Evolutionary conservation across 108 stramenopile genomes (phyloP).

Genomic region (Conticribra guillardii): DNA sequence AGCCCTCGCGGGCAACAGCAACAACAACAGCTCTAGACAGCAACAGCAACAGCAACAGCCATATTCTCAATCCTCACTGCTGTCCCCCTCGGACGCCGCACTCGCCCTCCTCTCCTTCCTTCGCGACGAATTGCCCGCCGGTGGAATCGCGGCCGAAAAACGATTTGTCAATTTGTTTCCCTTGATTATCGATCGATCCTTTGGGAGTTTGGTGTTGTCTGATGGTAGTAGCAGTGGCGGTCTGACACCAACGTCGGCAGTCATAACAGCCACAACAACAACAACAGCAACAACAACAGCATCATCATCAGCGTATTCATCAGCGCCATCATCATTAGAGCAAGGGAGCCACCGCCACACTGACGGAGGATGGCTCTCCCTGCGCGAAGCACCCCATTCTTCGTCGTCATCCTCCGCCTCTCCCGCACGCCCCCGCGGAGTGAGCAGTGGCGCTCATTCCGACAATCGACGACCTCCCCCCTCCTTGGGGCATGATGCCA

Average conservation of each 20-base stretch:
- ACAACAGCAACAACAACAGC: constrained; percentile 5
- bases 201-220: constrained; percentile 53
- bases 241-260: constrained; percentile 3
- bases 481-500: constrained; percentile 72
- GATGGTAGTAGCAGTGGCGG: constrained; percentile 24
- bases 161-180: constrained; percentile 75
- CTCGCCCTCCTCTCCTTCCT: constrained; percentile 77
- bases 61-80: constrained; percentile 25
- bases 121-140: constrained; percentile 73
- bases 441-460: no score
- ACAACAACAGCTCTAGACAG: neutral
- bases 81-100: constrained; percentile 76
- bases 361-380: constrained; percentile 24
- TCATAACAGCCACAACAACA: neutral
- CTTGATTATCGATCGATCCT: constrained; percentile 69
- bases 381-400: constrained; percentile 8
- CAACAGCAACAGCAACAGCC: neutral
- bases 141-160: constrained; percentile 73
- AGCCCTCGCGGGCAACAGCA: constrained; percentile 24
- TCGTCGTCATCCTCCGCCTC: constrained; percentile 10
- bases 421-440: constrained; percentile 4
- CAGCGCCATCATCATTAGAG: neutral
- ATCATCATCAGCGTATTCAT: neutral
- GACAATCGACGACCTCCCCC: neutral
- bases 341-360: constrained; percentile 6